A percentile compares a stretch with the other conserved stretches of the same genome.
Conservation (phyloP, 805 yeast species). For the Komagataella phaffii region DNA sequence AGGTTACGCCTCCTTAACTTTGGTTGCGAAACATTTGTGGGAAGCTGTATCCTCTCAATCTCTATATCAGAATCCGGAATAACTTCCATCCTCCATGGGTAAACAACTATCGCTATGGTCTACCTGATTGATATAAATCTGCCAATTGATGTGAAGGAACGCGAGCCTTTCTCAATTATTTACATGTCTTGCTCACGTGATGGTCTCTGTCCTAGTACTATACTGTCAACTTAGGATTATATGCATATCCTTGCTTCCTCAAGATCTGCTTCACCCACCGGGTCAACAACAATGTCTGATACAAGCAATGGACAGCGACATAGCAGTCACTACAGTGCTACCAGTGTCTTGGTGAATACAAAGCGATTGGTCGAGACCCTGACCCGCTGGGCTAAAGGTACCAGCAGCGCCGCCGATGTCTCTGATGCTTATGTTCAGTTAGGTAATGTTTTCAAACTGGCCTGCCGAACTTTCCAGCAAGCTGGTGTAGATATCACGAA, state of each 20-base stretch:
- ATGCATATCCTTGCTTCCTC: neutral
- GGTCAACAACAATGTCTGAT: neutral
- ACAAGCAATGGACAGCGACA: neutral
- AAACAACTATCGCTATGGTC: neutral
- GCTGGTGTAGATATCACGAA: slow-evolving; percentile 76
- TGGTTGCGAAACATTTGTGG: neutral
- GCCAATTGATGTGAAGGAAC: neutral
- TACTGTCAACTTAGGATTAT: neutral
- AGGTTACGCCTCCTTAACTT: neutral
- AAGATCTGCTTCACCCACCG: neutral
- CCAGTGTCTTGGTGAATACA: slow-evolving; percentile 73
- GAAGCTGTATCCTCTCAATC: neutral
- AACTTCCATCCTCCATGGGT: neutral
- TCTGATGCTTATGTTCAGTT: slow-evolving; percentile 83
- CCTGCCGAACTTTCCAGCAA: slow-evolving; percentile 63
- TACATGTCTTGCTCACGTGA: slow-evolving; percentile 1
- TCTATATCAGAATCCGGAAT: slow-evolving; percentile 6
- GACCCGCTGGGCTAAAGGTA: slow-evolving; percentile 79
- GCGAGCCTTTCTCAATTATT: neutral
- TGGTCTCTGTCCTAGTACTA: neutral
- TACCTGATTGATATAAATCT: neutral
- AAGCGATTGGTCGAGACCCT: slow-evolving; percentile 77
- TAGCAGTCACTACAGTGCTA: slow-evolving; percentile 66
- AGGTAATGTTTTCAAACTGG: slow-evolving; percentile 87
- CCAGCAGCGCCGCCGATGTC: slow-evolving; percentile 72